Base-by-base conservation (phyloP, 2,329 filamentous ascomycete genomes). In the Phoma sp. region DNA sequence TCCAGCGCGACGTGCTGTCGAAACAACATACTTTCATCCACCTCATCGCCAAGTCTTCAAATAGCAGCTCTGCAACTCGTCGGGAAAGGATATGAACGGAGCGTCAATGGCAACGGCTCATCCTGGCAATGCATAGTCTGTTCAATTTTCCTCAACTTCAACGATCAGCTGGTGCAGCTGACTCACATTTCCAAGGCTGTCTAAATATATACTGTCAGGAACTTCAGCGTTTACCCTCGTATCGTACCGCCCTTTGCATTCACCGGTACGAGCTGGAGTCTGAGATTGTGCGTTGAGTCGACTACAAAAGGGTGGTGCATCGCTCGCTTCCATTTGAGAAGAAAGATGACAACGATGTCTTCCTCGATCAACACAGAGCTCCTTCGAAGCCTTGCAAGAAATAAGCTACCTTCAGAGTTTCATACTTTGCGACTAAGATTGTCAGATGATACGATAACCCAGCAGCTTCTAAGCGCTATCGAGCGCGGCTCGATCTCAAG, bases 401-500 rank as follows among this genome's bases (percentile, higher is more conserved):
- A 42, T 36, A 42, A 53, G 29, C 20, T 17, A 20, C 28, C 9
- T 32, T 20, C 17, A 32, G 39, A 30, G 7, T 45, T 61, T 29
- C 39, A 32, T 17, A 32, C 47, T 2, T 28, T 56, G 20, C 11
- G 29, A 18, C 2, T 20, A 0, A 12, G 38, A 10, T 7, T n/a
- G 7, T 39, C 50, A 15, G 28, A 26, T 3, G 53, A 59, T 32
- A 12, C 7, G 7, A 42, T 56, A 12, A 59, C 59, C 10, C 11
- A 39, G 9, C 29, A 57, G 23, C 39, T 64, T 10, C 46, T 64
- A 1, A 12, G 43, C 20, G 56, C 61, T 7, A 42, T 67, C 18
- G 45, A 56, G 30, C 33, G 29, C 5, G 61, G 62, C 10, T 66
- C 66, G 6, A 39, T 71, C n/a, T 12, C 57, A 1, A 64, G 68